Evolutionary conservation across 2,329 filamentous ascomycete genomes (phyloP).

Genomic region (Grosmannia huntii): DNA sequence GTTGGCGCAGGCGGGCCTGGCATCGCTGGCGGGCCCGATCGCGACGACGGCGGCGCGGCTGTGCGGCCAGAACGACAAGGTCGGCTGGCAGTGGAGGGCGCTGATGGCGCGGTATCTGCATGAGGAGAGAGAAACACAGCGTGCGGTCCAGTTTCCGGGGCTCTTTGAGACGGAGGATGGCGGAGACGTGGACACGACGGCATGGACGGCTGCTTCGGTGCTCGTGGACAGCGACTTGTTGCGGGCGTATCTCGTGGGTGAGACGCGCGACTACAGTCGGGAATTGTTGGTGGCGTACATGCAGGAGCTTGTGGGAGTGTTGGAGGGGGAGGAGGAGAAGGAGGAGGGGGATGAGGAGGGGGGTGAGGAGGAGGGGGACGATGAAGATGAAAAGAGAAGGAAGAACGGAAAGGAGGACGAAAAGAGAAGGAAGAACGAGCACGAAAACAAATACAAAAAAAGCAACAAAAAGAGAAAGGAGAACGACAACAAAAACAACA

Average conservation of each 20-base stretch:
- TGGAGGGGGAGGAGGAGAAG: no score
- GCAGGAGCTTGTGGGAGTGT: slow-evolving; percentile 21
- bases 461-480: no score
- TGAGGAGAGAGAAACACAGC: slow-evolving; percentile 18
- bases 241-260: slow-evolving; percentile 16
- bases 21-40: slow-evolving; percentile 4
- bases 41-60: slow-evolving; percentile 12
- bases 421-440: no score
- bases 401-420: no score
- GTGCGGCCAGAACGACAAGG: slow-evolving; percentile 10
- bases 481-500: slow-evolving; percentile 8
- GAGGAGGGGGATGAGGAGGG: no score
- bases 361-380: no score
- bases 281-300: slow-evolving; percentile 25
- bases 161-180: slow-evolving; percentile 6
- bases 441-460: no score
- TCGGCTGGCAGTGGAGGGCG: slow-evolving; percentile 32
- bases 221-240: slow-evolving; percentile 19
- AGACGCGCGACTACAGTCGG: slow-evolving; percentile 13
- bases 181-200: no score
- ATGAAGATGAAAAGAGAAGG: no score
- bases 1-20: slow-evolving; percentile 4
- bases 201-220: slow-evolving; percentile 16
- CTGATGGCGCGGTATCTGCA: slow-evolving; percentile 28
- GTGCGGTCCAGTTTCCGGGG: slow-evolving; percentile 20